Evolutionary conservation across 306 rosid genomes (phyloP).

Genomic region (Prunus davidiana): DNA sequence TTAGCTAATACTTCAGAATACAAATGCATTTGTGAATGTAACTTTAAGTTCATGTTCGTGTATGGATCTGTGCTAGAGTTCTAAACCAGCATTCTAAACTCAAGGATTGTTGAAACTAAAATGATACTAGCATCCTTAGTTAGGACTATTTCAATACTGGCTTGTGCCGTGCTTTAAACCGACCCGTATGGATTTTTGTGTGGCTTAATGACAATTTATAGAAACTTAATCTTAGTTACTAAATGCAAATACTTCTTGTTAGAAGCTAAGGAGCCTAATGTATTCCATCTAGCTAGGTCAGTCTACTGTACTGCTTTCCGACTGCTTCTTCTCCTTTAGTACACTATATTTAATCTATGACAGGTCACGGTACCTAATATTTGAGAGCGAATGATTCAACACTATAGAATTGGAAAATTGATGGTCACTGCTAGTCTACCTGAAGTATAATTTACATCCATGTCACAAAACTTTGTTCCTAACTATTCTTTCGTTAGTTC

Average conservation of each 20-base stretch:
- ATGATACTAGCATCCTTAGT: neutral
- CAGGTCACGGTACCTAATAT: neutral
- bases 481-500: slow-evolving; percentile 26
- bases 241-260: neutral
- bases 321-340: too few relatives aligned
- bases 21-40: neutral
- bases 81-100: neutral
- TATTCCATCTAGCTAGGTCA: neutral
- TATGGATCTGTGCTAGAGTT: neutral
- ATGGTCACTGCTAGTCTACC: slow-evolving; percentile 20
- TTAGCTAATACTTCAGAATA: neutral
- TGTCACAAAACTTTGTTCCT: slow-evolving; percentile 25
- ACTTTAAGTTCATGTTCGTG: neutral
- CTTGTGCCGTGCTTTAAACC: neutral
- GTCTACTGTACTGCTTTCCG: neutral
- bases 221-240: neutral
- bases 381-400: neutral
- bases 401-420: neutral
- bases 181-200: too few relatives aligned
- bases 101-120: neutral
- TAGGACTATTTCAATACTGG: too few relatives aligned
- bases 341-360: neutral
- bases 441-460: slow-evolving; percentile 29
- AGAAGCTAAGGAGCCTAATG: neutral
- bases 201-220: too few relatives aligned